phyloP scores from a whole-genome alignment of 1,284 basidiomycete genomes.

The Cutaneotrichosporon mucoides region DNA sequence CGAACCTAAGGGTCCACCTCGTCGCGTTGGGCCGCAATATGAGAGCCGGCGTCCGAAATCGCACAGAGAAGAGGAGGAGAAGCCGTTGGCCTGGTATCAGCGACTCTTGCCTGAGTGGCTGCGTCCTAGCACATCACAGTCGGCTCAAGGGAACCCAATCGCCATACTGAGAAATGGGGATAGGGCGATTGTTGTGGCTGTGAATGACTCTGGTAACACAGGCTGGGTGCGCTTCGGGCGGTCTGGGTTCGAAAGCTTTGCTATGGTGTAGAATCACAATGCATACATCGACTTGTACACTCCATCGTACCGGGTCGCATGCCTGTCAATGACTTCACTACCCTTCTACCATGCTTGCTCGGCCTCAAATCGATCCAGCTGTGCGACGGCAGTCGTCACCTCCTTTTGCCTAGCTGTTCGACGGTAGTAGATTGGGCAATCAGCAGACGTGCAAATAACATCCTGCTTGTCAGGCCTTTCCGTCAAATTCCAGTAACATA shows the following conservation, averaged over 20 bases:
- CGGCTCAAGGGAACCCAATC: conserved; percentile 52
- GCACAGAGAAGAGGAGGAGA: neutral
- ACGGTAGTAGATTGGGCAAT: conserved; percentile 98
- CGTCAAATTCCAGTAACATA: conserved; percentile 32
- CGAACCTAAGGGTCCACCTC: conserved; percentile 32
- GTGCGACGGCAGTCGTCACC: conserved; percentile 71
- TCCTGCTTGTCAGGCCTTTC: conserved; percentile 57
- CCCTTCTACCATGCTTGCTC: conserved; percentile 43
- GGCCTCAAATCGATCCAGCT: conserved; percentile 74
- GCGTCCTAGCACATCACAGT: neutral
- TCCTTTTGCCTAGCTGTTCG: conserved; percentile 95
- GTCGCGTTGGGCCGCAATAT: conserved; percentile 44
- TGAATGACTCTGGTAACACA: conserved; percentile 81
- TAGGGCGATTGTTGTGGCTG: conserved; percentile 78
- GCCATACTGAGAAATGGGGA: conserved; percentile 76
- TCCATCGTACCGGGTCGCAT: neutral
- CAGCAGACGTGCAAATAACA: conserved; percentile 91
- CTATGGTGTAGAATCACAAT: conserved; percentile 53
- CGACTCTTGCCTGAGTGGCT: neutral
- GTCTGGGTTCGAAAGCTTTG: conserved; percentile 76
- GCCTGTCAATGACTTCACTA: neutral
- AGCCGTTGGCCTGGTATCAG: neutral
- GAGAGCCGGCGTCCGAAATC: conserved; percentile 14
- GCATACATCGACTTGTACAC: conserved; percentile 6
- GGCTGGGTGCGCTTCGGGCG: conserved; percentile 86